Base-by-base conservation (phyloP, 495 filamentous ascomycete genomes). In the Tetracladium setigerum region DNA sequence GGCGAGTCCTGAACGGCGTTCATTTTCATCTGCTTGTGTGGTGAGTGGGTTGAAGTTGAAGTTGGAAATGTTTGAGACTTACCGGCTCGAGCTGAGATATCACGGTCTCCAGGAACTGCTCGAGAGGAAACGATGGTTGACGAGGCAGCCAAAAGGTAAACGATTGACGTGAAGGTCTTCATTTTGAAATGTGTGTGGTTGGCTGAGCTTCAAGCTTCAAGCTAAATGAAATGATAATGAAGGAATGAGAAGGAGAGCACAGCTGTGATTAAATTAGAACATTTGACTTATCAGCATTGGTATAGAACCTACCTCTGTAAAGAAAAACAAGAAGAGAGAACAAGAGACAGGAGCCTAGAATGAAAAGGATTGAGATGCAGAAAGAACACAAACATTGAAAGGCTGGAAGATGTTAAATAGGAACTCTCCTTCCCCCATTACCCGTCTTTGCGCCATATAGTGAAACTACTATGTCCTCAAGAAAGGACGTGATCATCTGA, bases 91-190 rank as follows among this genome's bases (percentile, higher is more conserved):
- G 44, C 56, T 22, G n/a, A 24, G 27, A 58, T 19, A 31, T 50
- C 27, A 33, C 17, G 17, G 7, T 17, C 11, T 30, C 14, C 42
- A 0, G 56, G 52, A 19, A 63, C 47, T 27, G 63, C 63, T 15
- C 62, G 41, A 35, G 54, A 57, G 41, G 62, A 56, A 30, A 54
- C 62, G 36, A 62, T 36, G 36, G 56, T 58, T 35, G 63, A 62
- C 35, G 52, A 63, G 36, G 62, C 27, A 53, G 63, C 65, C 54
- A 66, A 30, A 45, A 56, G 41, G 45, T 62, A 51, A 40, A 68
- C 40, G 47, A 66, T 57, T 36, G 63, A 46, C 41, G 57, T 56
- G 50, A 66, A 61, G 62, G 65, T 65, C 59, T 66, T 68, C 65
- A 68, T 68, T 45, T 54, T 64, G 65, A 65, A 55, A 49, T 52